Conservation (phyloP, 495 filamentous ascomycete species). For the Hypoxylon intermedium region DNA sequence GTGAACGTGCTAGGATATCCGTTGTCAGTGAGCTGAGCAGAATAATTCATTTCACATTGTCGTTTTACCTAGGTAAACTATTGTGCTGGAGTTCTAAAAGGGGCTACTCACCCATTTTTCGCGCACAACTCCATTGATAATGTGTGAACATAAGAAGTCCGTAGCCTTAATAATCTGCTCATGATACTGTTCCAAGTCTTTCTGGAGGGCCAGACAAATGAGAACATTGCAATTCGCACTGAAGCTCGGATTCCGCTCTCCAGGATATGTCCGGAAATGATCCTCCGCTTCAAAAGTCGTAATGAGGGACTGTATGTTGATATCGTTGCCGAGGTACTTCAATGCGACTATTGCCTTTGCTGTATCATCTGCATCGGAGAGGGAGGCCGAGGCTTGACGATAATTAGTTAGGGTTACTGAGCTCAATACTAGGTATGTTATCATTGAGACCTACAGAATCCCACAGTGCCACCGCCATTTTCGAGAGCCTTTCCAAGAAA, state of each 20-base stretch:
- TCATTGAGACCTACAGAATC: too few species aligned
- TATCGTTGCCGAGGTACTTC: constrained; percentile 8
- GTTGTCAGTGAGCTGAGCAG: too few species aligned
- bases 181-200: background rate
- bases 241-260: constrained; percentile 48
- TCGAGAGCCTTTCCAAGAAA: too few species aligned
- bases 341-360: constrained; percentile 47
- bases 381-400: too few species aligned
- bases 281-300: constrained; percentile 39
- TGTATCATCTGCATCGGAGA: constrained; percentile 59
- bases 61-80: too few species aligned
- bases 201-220: constrained; percentile 33
- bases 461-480: too few species aligned
- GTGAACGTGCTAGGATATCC: too few species aligned
- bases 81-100: too few species aligned
- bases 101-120: constrained; percentile 25
- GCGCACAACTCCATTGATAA: background rate
- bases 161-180: constrained; percentile 1
- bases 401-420: too few species aligned
- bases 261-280: constrained; percentile 49
- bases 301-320: constrained; percentile 9
- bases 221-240: constrained; percentile 55
- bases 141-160: background rate
- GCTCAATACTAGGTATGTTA: too few species aligned
- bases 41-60: too few species aligned